Evolutionary conservation across 1,139 yeast species (phyloP), one percentile per base, ranked within the genome.

Genomic region (Suhomyces bribrorum): DNA sequence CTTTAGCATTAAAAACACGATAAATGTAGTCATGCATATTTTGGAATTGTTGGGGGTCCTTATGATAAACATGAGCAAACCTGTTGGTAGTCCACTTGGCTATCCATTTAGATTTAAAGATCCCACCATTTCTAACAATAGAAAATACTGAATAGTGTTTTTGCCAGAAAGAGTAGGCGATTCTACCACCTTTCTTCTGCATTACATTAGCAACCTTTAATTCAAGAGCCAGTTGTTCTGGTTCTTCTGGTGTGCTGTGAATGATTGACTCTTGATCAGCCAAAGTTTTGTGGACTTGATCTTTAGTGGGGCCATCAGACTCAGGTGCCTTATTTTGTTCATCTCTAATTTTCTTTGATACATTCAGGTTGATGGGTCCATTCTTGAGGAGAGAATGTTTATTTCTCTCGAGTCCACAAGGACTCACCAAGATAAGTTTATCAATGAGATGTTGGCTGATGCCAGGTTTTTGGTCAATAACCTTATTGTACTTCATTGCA

Each of bases 401-500:
- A 42, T 56, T 66, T 29, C 75, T 54, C 47, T 71, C 76, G n/a
- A 72, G 62, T 0, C 77, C 77, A 6, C 69, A 76, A 1, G 77
- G 77, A 50, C 75, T 69, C 17, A 72, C 50, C 31, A 72, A 58
- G 4, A 72, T 62, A 51, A 72, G 52, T 45, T 70, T 70, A 30
- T 65, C 66, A 14, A 71, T 57, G 43, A 69, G 46, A 32, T 54
- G 57, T 9, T 47, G 44, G 5, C 36, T 35, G 9, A 34, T 37
- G 1, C 60, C 59, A 3, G 52, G 43, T 12, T 32, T 38, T 5
- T 18, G 14, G 11, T 29, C 14, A 20, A 2, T 5, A 3, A 28
- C 34, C 31, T 56, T 59, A 47, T 70, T 68, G 56, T 87, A 83
- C 49, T 81, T 81, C 50, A 82, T 51, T 5, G 92, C 82, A 59